Evolutionary conservation across 768 basidiomycete genomes (phyloP), one percentile per base, ranked within the genome.

Genomic region (Tulasnella sp.): DNA sequence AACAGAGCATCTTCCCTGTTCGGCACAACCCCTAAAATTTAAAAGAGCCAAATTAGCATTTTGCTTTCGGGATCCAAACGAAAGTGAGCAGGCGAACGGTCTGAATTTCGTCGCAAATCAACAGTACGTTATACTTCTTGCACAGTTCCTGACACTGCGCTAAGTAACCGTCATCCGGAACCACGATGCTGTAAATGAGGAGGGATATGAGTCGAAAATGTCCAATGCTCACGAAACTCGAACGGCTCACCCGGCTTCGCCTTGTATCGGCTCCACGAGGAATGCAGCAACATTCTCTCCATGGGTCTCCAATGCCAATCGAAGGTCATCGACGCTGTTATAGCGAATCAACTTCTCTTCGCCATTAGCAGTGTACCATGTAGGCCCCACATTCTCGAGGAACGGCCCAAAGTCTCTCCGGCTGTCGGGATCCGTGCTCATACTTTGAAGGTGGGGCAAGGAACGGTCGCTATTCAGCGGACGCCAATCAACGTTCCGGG

Each of bases 61-160:
- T 42, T 19, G 41, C 29, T 44, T 48, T 32, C 7, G 17, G 30
- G 29, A 26, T 52, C 8, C 29, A 58, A 45, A 32, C 56, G 55
- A 47, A 59, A 56, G 63, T 3, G 17, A 47, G 10, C n/a, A n/a
- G 5, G 43, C 75, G 58, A 58, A 89, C 89, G 43, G 96, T 98
- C 73, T 99, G 96, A 63, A 99, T 93, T 72, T 99, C 96, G 65
- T 99, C 96, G 65, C 91, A 94, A 68, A 99, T 98, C 34, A 99
- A 76, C n/a, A 99, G 77, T 0, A 92, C 91, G 51, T 95, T 91
- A 73, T 94, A 82, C 72, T 88, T 81, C 75, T 86, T 87, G 79
- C 96, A 99, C 26, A 97, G 77, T 55, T 78, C 83, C 53, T 84
- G 83, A 26, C 85, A 85, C 64, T 82, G 74, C 29, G 79, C 69